Conservation (phyloP, 768 basidiomycete species). For the Hemileccinum impolitum region DNA sequence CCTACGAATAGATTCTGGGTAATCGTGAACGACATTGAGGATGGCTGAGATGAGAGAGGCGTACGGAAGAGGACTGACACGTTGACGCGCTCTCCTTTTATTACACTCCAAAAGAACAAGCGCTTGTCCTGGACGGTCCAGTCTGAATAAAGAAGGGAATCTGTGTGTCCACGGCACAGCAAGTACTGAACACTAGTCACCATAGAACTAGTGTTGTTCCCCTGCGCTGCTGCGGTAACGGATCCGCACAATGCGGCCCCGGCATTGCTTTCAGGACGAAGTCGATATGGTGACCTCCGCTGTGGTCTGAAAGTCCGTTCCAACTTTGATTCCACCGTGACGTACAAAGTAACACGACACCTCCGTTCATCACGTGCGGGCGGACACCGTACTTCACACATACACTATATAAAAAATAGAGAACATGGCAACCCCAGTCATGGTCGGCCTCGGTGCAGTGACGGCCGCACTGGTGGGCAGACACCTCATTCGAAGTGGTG, state of each 20-base stretch:
- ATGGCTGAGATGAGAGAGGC: background rate
- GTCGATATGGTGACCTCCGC: constrained; percentile 9
- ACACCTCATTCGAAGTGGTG: constrained; percentile 60
- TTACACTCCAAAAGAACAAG: background rate
- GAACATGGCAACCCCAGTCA: constrained; percentile 72
- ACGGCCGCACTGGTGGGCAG: constrained; percentile 75
- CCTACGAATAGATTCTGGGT: constrained; percentile 35
- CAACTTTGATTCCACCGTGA: too few relatives aligned
- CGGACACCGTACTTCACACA: background rate
- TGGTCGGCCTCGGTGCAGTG: constrained; percentile 75
- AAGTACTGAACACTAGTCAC: constrained; percentile 6
- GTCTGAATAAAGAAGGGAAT: background rate
- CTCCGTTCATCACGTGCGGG: constrained; percentile 11
- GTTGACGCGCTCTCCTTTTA: constrained; percentile 4
- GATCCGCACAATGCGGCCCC: constrained; percentile 2
- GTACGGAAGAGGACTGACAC: background rate
- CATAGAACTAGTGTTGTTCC: background rate
- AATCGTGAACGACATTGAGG: constrained; percentile 23
- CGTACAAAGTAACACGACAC: too few relatives aligned
- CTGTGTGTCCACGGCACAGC: constrained; percentile 7
- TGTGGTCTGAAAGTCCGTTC: too few relatives aligned
- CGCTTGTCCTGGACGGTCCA: background rate
- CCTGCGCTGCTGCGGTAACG: background rate
- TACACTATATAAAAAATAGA: background rate
- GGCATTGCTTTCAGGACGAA: too few relatives aligned